Evolutionary conservation across 2,329 filamentous ascomycete species (phyloP).

Genomic region (Fusarium udum): DNA sequence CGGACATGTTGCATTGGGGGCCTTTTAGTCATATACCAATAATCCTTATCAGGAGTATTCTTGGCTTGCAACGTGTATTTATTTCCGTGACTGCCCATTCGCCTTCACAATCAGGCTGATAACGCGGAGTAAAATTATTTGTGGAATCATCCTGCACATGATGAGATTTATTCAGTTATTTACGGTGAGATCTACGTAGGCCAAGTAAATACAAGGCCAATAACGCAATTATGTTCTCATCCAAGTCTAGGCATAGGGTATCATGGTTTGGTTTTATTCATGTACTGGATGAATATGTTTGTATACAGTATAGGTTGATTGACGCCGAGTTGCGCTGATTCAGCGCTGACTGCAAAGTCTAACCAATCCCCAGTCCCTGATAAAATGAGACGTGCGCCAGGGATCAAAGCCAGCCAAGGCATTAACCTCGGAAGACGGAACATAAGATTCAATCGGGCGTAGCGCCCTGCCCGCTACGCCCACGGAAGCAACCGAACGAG

Average conservation of each 20-base stretch:
- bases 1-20: neutral
- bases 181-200: neutral
- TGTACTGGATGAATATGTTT: neutral
- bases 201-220: neutral
- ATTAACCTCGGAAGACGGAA: neutral
- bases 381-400: neutral
- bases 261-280: neutral
- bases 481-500: neutral
- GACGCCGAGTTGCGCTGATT: neutral
- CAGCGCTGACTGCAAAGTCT: neutral
- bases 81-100: neutral
- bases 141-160: neutral
- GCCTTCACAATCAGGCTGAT: neutral
- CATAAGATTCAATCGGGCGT: neutral
- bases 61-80: neutral
- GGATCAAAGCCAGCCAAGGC: neutral
- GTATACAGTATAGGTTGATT: neutral
- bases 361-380: neutral
- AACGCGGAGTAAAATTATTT: neutral
- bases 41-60: neutral
- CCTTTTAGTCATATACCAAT: neutral
- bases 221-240: neutral
- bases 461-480: neutral
- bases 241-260: neutral
- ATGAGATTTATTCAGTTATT: neutral